phyloP scores from a whole-genome alignment of 2,329 filamentous ascomycete species.

The Penicillium digitatum region DNA sequence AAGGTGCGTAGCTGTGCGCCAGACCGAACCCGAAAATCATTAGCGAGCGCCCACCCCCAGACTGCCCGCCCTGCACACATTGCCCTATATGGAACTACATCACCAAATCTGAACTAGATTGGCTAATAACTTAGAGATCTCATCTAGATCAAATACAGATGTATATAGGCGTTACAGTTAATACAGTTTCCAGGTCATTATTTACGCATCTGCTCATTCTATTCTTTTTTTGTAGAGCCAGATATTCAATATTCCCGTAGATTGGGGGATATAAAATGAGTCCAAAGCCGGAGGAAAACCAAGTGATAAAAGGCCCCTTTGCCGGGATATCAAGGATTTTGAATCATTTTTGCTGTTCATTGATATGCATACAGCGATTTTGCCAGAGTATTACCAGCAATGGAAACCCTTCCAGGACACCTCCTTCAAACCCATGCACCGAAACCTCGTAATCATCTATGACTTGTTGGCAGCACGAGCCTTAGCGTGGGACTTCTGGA shows the following conservation, averaged over 20 bases:
- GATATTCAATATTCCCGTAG: conserved; percentile 4
- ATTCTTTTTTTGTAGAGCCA: conserved; percentile 12
- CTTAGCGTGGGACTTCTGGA: conserved; percentile 94
- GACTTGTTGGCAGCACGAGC: conserved; percentile 75
- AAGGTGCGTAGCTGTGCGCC: conserved; percentile 41
- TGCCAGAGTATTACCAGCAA: conserved; percentile 38
- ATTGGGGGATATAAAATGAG: conserved; percentile 15
- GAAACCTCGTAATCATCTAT: conserved; percentile 39
- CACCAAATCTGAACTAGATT: conserved; percentile 5
- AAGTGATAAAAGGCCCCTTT: conserved; percentile 22
- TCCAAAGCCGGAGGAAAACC: conserved; percentile 18
- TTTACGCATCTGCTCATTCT: conserved; percentile 13
- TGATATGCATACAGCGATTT: conserved; percentile 41
- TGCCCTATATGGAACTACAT: conserved; percentile 21
- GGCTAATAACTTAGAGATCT: conserved; percentile 1
- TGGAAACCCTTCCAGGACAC: conserved; percentile 40
- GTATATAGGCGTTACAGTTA: conserved; percentile 6
- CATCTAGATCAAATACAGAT: conserved; percentile 2
- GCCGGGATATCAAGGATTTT: conserved; percentile 42
- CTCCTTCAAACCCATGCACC: conserved; percentile 44
- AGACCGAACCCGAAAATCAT: conserved; percentile 42
- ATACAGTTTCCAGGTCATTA: conserved; percentile 6
- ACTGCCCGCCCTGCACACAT: conserved; percentile 26
- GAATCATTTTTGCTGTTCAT: conserved; percentile 44
- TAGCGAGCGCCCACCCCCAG: conserved; percentile 40